phyloP scores from a whole-genome alignment of 2,329 filamentous ascomycete species.

The Colletotrichum nymphaeae region DNA sequence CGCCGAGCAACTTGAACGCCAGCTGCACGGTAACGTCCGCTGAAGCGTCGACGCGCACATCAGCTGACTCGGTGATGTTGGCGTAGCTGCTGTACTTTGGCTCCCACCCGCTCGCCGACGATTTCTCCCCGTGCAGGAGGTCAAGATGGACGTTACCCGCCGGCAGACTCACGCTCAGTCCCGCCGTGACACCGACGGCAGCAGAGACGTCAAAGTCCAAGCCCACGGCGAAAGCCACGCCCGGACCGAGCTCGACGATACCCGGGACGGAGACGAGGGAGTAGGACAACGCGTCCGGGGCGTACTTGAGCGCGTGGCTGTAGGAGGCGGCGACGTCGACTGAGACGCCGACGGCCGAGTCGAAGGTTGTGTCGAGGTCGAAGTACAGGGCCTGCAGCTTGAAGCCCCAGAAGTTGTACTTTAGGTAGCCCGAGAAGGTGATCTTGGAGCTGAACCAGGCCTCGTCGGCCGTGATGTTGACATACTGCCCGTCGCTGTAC shows the following conservation, averaged over 20 bases:
- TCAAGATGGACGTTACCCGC: conserved; percentile 53
- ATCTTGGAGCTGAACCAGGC: conserved; percentile 49
- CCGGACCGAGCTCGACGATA: conserved; percentile 51
- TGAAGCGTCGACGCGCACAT: conserved; percentile 46
- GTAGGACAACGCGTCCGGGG: conserved; percentile 50
- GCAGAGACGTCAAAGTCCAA: conserved; percentile 48
- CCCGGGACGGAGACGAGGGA: conserved; percentile 52
- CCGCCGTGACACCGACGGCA: conserved; percentile 45
- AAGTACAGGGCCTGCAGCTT: conserved; percentile 51
- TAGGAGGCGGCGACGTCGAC: conserved; percentile 48
- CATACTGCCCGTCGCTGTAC: conserved; percentile 43
- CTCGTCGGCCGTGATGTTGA: conserved; percentile 48
- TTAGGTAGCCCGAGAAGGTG: conserved; percentile 55
- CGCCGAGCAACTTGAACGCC: conserved; percentile 48
- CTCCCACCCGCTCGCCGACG: conserved; percentile 47
- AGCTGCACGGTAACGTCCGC: conserved; percentile 52
- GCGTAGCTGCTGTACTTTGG: conserved; percentile 48
- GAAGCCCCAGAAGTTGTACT: conserved; percentile 50
- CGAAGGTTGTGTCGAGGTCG: conserved; percentile 53
- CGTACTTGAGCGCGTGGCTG: conserved; percentile 47
- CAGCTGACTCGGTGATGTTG: conserved; percentile 47
- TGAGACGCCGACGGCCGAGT: conserved; percentile 49
- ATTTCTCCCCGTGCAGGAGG: conserved; percentile 44
- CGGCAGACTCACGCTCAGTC: conserved; percentile 45
- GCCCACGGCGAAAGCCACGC: conserved; percentile 50